Evolutionary conservation across 78 protist species (phyloP).

Genomic region (Dictyostelium brefeldianum): DNA sequence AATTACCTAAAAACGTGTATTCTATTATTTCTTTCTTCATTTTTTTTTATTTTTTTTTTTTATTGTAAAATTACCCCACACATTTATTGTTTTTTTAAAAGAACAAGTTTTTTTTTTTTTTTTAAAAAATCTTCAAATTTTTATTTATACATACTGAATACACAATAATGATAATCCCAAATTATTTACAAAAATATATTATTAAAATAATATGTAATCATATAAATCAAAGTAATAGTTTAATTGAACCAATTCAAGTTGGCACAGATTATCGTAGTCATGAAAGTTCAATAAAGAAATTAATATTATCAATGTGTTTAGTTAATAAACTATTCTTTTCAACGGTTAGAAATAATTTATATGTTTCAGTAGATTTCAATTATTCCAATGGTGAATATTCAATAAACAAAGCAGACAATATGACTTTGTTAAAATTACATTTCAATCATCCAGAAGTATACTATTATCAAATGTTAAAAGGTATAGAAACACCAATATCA

Average conservation of each 20-base stretch:
- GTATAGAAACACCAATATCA: background rate
- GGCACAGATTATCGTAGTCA: background rate
- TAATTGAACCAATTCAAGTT: background rate
- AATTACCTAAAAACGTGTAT: background rate
- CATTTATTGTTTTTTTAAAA: no score
- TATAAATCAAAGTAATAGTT: background rate
- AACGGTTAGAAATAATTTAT: background rate
- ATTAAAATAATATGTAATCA: background rate
- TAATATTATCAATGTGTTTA: background rate
- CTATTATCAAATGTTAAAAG: slow-evolving; percentile 1
- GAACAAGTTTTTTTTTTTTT: no score
- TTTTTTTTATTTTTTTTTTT: background rate
- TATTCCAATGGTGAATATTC: background rate
- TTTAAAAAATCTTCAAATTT: no score
- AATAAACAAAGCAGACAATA: slow-evolving; percentile 7
- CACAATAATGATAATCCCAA: no score
- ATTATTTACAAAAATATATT: slow-evolving; percentile 12
- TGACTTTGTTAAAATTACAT: background rate
- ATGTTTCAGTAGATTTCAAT: slow-evolving; percentile 23
- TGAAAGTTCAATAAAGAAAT: background rate
- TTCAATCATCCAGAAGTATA: background rate
- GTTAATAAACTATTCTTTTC: background rate
- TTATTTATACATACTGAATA: no score
- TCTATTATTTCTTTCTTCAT: background rate
- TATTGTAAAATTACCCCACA: background rate